phyloP scores from a whole-genome alignment of 306 rosid genomes.

The Phaseolus lunatus region DNA sequence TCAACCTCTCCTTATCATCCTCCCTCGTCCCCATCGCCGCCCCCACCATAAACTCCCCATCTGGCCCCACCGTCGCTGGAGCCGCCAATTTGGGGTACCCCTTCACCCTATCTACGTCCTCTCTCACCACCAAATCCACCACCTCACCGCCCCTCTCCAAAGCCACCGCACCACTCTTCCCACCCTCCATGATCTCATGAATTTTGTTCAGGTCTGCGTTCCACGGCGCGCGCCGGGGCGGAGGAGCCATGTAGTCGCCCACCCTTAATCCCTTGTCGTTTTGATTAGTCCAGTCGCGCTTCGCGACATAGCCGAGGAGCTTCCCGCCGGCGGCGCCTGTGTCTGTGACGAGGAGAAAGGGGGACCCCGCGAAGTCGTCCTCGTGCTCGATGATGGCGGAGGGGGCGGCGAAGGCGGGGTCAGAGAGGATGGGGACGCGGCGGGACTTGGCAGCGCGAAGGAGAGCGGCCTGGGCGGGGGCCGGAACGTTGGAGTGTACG shows the following conservation, averaged over 20 bases:
- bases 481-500: constrained; percentile 65
- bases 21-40: constrained; percentile 92
- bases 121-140: constrained; percentile 68
- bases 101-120: constrained; percentile 71
- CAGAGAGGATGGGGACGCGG: constrained; percentile 71
- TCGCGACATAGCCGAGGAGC: constrained; percentile 68
- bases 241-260: constrained; percentile 56
- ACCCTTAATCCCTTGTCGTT: constrained; percentile 54
- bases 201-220: constrained; percentile 53
- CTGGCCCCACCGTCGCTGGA: constrained; percentile 72
- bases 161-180: constrained; percentile 51
- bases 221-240: constrained; percentile 57
- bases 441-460: constrained; percentile 74
- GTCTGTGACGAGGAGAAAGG: constrained; percentile 69
- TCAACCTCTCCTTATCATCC: constrained; percentile 78
- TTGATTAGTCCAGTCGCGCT: constrained; percentile 53
- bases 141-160: constrained; percentile 58
- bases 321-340: constrained; percentile 54
- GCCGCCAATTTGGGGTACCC: constrained; percentile 71
- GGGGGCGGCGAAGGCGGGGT: constrained; percentile 62
- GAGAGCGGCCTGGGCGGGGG: constrained; percentile 64
- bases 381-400: constrained; percentile 49
- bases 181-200: constrained; percentile 49
- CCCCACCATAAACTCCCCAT: constrained; percentile 82
- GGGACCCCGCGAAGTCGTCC: constrained; percentile 57